Base-by-base conservation (phyloP, 352 stramenopile genomes). In the Phytophthora sojae region DNA sequence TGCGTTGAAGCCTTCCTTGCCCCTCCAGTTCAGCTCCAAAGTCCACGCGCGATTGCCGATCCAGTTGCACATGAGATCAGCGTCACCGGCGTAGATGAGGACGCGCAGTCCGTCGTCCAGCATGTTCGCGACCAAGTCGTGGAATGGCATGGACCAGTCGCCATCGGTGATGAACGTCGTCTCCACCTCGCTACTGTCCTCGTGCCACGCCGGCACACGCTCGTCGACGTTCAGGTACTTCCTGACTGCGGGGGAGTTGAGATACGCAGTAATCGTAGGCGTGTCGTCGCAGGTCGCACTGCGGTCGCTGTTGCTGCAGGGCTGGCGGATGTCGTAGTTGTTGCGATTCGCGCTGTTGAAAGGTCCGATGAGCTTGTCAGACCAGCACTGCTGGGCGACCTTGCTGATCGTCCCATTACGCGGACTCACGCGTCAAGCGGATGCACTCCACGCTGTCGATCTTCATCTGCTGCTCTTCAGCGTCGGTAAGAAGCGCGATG, bases 51-150 rank as follows among this genome's bases (percentile, higher is more conserved):
- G 71, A 70, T 98, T 98, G 21, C 96, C 97, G 52, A 99, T 71
- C 83, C 97, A 99, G 69, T 99, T 99, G 80, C 94, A 98, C 73
- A 99, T 98, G 65, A 98, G 96, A 67, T 99, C 97, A 1, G 21
- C 21, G 21, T 21, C 21, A 1, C 21, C 21, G 14, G 92, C 82
- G 77, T 99, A 45, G 17, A 47, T 47, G 39, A 99, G 81, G 6
- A 97, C 93, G 6, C 77, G 82, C 9, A 91, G 60, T 9, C 61
- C 73, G 25, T 81, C 82, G 44, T 90, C 55, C 17, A 99, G 78
- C 73, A 99, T 71, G 39, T 97, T 84, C 0, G 83, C 82, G 32
- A 98, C 72, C 23, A 92, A 89, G 37, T 82, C 55, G 30, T 95
- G 81, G 73, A 95, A 98, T 55, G 96, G 81, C 72, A 97, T 94